Percentiles rank a stretch among this genome's conserved stretches.
Evolutionary conservation across 2,329 filamentous ascomycete genomes (phyloP).

Genomic region (Botrytis medusae): DNA sequence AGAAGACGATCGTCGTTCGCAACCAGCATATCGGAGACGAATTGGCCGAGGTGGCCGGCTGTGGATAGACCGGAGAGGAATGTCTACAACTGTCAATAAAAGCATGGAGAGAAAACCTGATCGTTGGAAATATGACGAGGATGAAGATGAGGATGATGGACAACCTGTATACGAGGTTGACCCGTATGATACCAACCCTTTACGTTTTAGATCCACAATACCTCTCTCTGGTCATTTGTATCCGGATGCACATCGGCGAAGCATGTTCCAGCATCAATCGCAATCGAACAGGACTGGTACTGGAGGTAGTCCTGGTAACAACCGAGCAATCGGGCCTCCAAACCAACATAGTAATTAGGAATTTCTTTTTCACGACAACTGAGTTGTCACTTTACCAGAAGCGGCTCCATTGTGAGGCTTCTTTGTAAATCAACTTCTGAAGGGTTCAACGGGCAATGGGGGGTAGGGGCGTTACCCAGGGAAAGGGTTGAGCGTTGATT

Average conservation of each 20-base stretch:
- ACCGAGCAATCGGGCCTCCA: conserved; percentile 28
- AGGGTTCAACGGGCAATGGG: conserved; percentile 27
- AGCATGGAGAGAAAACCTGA: conserved; percentile 55
- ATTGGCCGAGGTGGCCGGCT: conserved; percentile 81
- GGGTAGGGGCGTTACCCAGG: conserved; percentile 37
- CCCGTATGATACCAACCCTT: conserved; percentile 59
- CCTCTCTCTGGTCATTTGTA: conserved; percentile 36
- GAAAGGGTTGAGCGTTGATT: conserved; percentile 34
- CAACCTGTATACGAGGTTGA: conserved; percentile 74
- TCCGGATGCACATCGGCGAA: conserved; percentile 32
- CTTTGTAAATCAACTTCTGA: conserved; percentile 35
- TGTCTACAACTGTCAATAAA: conserved; percentile 52
- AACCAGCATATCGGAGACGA: conserved; percentile 75
- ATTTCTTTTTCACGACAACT: conserved; percentile 29
- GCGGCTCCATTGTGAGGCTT: conserved; percentile 20
- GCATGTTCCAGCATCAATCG: conserved; percentile 25
- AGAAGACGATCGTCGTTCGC: conserved; percentile 36
- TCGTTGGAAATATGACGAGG: conserved; percentile 85
- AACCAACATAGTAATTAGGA: conserved; percentile 27
- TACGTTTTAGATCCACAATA: conserved; percentile 57
- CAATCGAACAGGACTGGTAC: conserved; percentile 15
- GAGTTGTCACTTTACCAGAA: conserved; percentile 17
- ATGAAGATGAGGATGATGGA: conserved; percentile 80
- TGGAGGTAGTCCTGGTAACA: conserved; percentile 30
- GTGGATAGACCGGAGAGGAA: conserved; percentile 81